Evolutionary conservation across 352 stramenopile genomes (phyloP), one percentile per base, ranked within the genome.

Genomic region (Pythium sukuiense): DNA sequence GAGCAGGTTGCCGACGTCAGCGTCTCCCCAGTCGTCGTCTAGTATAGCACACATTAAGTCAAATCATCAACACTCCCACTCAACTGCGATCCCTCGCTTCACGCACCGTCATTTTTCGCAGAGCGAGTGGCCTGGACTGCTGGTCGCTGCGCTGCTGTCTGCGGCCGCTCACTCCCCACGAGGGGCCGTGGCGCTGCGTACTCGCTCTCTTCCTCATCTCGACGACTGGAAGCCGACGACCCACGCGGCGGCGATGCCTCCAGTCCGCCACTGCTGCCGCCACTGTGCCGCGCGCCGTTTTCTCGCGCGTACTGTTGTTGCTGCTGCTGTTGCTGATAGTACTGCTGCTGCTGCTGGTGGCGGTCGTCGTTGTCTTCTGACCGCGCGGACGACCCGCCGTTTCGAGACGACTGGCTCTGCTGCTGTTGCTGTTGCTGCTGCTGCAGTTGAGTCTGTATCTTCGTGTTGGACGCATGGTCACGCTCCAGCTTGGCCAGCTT

Each of bases 401-500:
- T 70, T 7, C 52, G 58, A 20, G 60, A 46, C 60, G 37, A 30
- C 18, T 58, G 59, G 2, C 41, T 35, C 61, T 72, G 16, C 32
- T 62, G 62, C 26, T 66, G 50, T 13, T 55, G 32, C 54, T 61
- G 61, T 39, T 76, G 71, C 27, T 74, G 70, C 52, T 72, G 63
- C 29, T 59, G 53, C 30, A 65, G 53, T 27, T 69, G 65, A 13
- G 60, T 58, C 62, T 71, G 65, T 24, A 85, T 78, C 43, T 83
- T 81, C 1, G 48, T 72, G 13, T 69, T 76, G 0, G 80, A 60
- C 6, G 78, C 73, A 52, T 80, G 80, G 52, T 87, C 78, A 4
- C 85, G 85, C 66, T 97, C 84, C 4, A 99, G 81, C 53, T 97
- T 97, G 48, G 90, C 87, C 20, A 99, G 69, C 57, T 97, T 97